A percentile compares a stretch with the other conserved stretches of the same genome.
These are phyloP conservation scores for Solanum etuberosum DNA, from an alignment of 257 asterid genomes.

Conservation along the genomic window DNA sequence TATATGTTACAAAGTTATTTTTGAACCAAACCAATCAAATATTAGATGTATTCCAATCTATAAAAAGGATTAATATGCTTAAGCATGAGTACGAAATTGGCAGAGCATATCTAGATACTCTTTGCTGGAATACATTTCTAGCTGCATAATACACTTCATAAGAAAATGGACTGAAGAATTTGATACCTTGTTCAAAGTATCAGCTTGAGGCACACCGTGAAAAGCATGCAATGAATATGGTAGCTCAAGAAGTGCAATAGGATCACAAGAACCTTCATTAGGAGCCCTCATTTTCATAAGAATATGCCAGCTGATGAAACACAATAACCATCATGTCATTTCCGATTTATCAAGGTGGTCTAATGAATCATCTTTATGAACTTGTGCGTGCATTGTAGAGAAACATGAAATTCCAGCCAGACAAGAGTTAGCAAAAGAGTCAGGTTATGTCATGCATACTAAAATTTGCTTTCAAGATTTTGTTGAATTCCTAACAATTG, in stretches of 20 bases:
- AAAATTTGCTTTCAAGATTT: not conserved
- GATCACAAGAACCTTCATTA: conserved; percentile 53
- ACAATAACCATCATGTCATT: not conserved
- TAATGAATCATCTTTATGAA: not conserved
- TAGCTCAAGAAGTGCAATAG: conserved; percentile 68
- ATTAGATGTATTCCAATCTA: too few species aligned
- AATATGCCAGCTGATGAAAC: conserved; percentile 74
- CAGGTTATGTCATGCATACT: not conserved
- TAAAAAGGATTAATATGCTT: not conserved
- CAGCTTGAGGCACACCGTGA: conserved; percentile 41
- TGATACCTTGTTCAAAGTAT: conserved; percentile 49
- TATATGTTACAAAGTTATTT: too few species aligned
- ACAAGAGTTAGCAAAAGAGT: not conserved
- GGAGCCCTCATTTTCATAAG: conserved; percentile 67
- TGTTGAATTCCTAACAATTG: not conserved
- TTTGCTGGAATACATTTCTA: not conserved
- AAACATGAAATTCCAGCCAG: not conserved
- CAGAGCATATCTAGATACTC: not conserved
- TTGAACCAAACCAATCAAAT: too few species aligned
- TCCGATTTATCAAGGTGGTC: not conserved
- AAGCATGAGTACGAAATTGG: not conserved
- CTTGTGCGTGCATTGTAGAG: not conserved
- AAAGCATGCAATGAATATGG: conserved; percentile 79
- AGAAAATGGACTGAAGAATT: not conserved
- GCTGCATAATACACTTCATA: not conserved